Conservation (phyloP, 208 protist species). For the Crithidia bombi region DNA sequence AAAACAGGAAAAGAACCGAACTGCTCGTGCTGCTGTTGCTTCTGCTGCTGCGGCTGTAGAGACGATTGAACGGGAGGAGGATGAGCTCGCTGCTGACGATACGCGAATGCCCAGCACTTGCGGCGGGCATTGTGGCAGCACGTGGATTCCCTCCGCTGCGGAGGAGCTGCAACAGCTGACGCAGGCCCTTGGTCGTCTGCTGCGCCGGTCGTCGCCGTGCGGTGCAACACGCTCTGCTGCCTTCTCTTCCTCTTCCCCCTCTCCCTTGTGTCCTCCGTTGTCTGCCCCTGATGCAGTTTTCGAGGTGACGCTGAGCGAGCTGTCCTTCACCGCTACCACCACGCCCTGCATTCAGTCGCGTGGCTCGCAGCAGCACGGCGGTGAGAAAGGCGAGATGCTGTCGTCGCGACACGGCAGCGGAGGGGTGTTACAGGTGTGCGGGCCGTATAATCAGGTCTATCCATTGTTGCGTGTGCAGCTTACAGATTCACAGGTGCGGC, state of each 20-base stretch:
- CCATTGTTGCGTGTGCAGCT: slow-evolving; percentile 3
- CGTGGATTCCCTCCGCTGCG: background rate
- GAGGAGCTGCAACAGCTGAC: slow-evolving; percentile 25
- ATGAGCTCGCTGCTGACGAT: slow-evolving; percentile 3
- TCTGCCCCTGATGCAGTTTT: background rate
- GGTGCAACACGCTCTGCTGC: background rate
- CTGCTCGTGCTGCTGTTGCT: too few species aligned
- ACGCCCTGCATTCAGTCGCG: background rate
- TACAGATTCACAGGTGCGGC: background rate
- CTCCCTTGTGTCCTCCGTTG: background rate
- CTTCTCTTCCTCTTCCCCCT: background rate
- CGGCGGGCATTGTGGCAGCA: background rate
- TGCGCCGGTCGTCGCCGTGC: background rate
- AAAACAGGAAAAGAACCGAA: background rate
- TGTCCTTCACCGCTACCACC: slow-evolving; percentile 3
- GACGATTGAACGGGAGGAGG: slow-evolving; percentile 32
- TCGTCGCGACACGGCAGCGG: too few species aligned
- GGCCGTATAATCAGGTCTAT: slow-evolving; percentile 13
- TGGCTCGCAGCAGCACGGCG: background rate
- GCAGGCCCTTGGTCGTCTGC: slow-evolving; percentile 1
- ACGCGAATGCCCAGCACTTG: background rate
- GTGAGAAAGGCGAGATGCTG: too few species aligned
- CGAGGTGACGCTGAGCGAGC: slow-evolving; percentile 23
- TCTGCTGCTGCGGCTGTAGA: slow-evolving; percentile 19
- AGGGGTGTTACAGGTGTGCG: slow-evolving; percentile 16